Percentiles rank a stretch among this genome's conserved stretches.
Evolutionary conservation across 306 rosid species (phyloP).

Genomic region (Rosa lucieae): DNA sequence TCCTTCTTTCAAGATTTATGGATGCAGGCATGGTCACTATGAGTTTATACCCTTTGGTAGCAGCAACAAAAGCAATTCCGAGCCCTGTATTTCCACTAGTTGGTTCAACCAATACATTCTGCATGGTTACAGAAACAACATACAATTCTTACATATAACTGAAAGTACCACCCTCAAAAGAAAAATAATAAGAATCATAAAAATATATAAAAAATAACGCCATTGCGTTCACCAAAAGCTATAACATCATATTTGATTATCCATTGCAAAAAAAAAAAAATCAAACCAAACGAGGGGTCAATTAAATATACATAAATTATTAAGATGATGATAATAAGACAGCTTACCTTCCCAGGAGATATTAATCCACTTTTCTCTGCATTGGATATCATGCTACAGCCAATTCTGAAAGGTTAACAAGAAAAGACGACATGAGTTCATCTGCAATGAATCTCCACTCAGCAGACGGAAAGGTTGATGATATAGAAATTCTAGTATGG

Average conservation of each 20-base stretch:
- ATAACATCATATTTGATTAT: constrained; percentile 8
- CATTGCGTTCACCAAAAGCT: constrained; percentile 5
- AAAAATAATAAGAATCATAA: not conserved
- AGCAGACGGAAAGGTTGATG: not conserved
- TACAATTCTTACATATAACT: not conserved
- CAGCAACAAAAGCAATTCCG: constrained; percentile 90
- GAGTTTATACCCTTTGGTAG: constrained; percentile 80
- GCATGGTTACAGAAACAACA: constrained; percentile 33
- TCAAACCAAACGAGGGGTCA: not conserved
- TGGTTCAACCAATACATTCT: constrained; percentile 92
- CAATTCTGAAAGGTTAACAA: constrained; percentile 63
- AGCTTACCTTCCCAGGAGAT: constrained; percentile 71
- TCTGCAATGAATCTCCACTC: constrained; percentile 12
- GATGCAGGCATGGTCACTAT: constrained; percentile 92
- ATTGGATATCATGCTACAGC: constrained; percentile 73
- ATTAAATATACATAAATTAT: not conserved
- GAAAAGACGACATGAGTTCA: constrained; percentile 19
- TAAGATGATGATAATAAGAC: not conserved
- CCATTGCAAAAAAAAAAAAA: constrained; percentile 2
- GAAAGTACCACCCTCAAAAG: not conserved
- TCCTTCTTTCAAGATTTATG: constrained; percentile 76
- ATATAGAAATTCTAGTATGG: constrained; percentile 8
- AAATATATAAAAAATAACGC: not conserved
- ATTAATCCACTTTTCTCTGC: constrained; percentile 83
- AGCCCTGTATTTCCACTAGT: constrained; percentile 96